A percentile compares a stretch with the other conserved stretches of the same genome.
Evolutionary conservation across 768 basidiomycete species (phyloP).

Genomic region (Tricholoma saponaceum): DNA sequence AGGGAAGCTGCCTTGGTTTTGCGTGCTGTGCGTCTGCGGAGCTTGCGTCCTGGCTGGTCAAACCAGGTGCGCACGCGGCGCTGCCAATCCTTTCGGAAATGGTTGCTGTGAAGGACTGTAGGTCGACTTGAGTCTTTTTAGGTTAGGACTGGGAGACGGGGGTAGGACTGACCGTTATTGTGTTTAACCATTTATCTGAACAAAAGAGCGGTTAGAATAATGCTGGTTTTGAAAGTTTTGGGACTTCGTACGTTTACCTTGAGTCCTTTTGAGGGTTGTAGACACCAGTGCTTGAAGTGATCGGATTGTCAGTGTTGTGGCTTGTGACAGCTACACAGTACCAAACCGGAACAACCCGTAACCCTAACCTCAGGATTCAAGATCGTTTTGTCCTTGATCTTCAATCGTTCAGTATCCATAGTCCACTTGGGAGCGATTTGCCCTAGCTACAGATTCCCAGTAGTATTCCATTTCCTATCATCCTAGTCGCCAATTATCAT

Average conservation of each 20-base stretch:
- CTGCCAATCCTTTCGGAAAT: conserved; percentile 99
- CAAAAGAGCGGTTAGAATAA: conserved; percentile 17
- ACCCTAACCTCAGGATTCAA: not conserved
- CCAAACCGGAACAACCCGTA: not conserved
- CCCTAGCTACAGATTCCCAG: too few species aligned
- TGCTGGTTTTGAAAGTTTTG: not conserved
- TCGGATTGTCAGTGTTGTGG: not conserved
- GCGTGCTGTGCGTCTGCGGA: conserved; percentile 90
- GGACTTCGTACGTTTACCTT: conserved; percentile 39
- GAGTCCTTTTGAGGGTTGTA: conserved; percentile 20
- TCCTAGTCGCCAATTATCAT: too few species aligned
- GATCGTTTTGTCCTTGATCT: too few species aligned
- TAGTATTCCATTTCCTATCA: too few species aligned
- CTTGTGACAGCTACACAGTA: not conserved
- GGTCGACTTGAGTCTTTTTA: not conserved
- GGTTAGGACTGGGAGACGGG: not conserved
- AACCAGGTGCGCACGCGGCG: conserved; percentile 96
- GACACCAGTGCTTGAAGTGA: not conserved
- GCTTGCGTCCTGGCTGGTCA: conserved; percentile 97
- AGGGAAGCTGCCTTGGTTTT: conserved; percentile 86
- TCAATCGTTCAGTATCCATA: too few species aligned
- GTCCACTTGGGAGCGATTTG: too few species aligned
- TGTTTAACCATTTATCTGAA: conserved; percentile 66
- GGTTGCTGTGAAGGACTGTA: conserved; percentile 85
- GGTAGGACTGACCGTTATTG: conserved; percentile 65